Percentiles rank a stretch among this genome's conserved stretches.
phyloP scores from a whole-genome alignment of 1,139 yeast genomes.

The Candida dubliniensis region DNA sequence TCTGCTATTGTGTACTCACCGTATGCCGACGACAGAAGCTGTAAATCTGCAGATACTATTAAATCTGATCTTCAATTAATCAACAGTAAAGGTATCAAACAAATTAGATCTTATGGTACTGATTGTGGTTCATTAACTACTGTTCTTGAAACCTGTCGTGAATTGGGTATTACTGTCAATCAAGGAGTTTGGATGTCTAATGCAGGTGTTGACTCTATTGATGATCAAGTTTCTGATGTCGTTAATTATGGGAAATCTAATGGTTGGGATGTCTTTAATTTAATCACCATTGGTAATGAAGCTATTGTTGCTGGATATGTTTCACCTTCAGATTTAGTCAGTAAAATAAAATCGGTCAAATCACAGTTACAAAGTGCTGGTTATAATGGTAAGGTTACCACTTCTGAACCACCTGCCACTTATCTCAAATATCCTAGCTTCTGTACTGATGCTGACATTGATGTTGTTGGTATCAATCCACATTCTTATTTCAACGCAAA shows the following conservation, averaged over 20 bases:
- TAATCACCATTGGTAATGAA: conserved; percentile 83
- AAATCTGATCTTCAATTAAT: conserved; percentile 60
- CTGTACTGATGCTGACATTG: conserved; percentile 67
- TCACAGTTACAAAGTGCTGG: conserved; percentile 62
- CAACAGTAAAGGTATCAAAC: conserved; percentile 57
- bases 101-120: conserved; percentile 77
- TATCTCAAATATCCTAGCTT: conserved; percentile 62
- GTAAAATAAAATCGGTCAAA: conserved; percentile 66
- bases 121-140: conserved; percentile 74
- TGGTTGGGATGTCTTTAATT: conserved; percentile 71
- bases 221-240: conserved; percentile 53
- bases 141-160: conserved; percentile 60
- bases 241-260: conserved; percentile 51
- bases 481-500: conserved; percentile 78
- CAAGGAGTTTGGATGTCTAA: conserved; percentile 82
- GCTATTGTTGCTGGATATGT: conserved; percentile 67
- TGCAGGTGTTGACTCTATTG: conserved; percentile 68
- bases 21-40: conserved; percentile 62
- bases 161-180: conserved; percentile 68
- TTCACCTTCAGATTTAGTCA: conserved; percentile 56
- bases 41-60: conserved; percentile 61
- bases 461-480: conserved; percentile 80
- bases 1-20: conserved; percentile 76
- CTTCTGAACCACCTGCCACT: conserved; percentile 86
- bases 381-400: conserved; percentile 72